Evolutionary conservation across 805 yeast species (phyloP).

Genomic region (Candida vartiovaarae): DNA sequence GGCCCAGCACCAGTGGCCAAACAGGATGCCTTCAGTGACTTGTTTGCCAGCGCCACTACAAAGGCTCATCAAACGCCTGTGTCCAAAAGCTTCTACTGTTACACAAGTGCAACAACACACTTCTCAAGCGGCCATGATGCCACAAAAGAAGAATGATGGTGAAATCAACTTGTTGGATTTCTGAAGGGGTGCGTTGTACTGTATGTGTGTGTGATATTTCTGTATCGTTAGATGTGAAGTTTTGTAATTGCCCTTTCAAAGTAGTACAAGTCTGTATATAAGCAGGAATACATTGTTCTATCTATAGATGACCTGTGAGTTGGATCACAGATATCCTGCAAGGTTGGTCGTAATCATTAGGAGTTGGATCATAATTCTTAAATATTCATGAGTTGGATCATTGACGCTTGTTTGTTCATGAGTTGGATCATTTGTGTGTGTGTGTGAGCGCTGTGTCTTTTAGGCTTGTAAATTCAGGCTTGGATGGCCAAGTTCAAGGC

Average conservation of each 20-base stretch:
- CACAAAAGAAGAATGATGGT: conserved; percentile 1
- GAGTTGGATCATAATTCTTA: conserved; percentile 1
- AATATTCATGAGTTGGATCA: conserved; percentile 1
- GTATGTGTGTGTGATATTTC: conserved; percentile 6
- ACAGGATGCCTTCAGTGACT: conserved; percentile 66
- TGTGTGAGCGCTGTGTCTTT: background rate
- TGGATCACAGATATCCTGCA: background rate
- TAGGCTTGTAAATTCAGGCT: conserved; percentile 2
- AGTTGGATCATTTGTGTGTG: conserved; percentile 1
- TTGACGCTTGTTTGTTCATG: background rate
- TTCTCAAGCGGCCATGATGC: background rate
- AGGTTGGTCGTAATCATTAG: no score
- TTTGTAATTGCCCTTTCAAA: no score
- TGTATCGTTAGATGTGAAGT: background rate
- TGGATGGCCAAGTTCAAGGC: conserved; percentile 19
- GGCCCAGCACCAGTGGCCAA: conserved; percentile 34
- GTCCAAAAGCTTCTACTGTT: background rate
- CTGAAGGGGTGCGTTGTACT: background rate
- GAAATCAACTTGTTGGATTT: conserved; percentile 13
- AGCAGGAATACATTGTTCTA: no score
- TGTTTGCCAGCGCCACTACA: conserved; percentile 60
- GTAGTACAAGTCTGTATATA: no score
- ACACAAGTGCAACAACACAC: background rate
- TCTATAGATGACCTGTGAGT: background rate
- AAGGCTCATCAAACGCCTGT: conserved; percentile 15